These are phyloP conservation scores for Ogataea hybrid DNA, from an alignment of 1,139 yeast species.

Conservation along the genomic window DNA sequence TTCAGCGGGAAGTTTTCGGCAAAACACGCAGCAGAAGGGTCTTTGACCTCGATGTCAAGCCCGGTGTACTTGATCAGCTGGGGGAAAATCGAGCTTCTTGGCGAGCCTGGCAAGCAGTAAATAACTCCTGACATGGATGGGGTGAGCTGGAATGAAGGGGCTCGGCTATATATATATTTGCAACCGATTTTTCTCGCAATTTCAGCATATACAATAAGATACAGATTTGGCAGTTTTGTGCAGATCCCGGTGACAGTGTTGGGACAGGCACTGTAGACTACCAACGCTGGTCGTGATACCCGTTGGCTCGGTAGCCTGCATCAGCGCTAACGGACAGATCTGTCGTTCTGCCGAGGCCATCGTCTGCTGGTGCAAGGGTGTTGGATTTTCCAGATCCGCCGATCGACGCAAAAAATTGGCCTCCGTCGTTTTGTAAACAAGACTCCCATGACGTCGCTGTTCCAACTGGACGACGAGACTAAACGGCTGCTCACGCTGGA, in stretches of 20 bases:
- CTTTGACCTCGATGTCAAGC: constrained; percentile 41
- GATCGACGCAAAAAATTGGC: not conserved
- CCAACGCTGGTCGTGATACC: too few relatives aligned
- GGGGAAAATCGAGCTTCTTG: constrained; percentile 19
- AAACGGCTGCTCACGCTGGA: constrained; percentile 65
- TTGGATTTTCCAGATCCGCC: not conserved
- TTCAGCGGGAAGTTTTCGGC: constrained; percentile 31
- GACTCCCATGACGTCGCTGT: constrained; percentile 35
- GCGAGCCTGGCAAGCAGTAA: not conserved
- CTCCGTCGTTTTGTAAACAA: not conserved
- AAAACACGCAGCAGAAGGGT: constrained; percentile 37
- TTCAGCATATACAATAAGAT: not conserved
- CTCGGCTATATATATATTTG: too few relatives aligned
- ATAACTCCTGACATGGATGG: not conserved
- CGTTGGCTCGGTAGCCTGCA: too few relatives aligned
- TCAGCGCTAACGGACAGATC: too few relatives aligned
- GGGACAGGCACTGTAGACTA: too few relatives aligned
- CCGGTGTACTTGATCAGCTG: not conserved
- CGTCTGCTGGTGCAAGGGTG: too few relatives aligned
- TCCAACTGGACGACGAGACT: constrained; percentile 64
- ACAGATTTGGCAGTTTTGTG: too few relatives aligned
- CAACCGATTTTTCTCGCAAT: not conserved
- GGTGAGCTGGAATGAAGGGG: too few relatives aligned
- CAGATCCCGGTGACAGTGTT: too few relatives aligned
- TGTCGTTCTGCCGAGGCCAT: too few relatives aligned